Percentiles rank a stretch among this genome's conserved stretches.
Conservation (phyloP, 495 filamentous ascomycete genomes). For the Neohortaea acidophila region DNA sequence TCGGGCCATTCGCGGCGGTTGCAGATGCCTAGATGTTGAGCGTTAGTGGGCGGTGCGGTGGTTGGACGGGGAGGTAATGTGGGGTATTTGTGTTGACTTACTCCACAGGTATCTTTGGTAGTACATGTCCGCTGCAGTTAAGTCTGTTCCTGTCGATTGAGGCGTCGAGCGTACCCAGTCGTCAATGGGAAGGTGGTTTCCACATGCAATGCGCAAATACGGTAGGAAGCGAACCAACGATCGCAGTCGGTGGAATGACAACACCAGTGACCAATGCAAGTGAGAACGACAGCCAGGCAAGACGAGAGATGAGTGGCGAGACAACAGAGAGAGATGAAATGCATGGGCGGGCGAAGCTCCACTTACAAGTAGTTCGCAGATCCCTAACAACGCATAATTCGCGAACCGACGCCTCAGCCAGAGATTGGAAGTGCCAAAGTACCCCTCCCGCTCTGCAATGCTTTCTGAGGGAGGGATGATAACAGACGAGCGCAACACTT, state of each 20-base stretch:
- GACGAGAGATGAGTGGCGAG: not conserved
- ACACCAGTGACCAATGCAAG: constrained; percentile 8
- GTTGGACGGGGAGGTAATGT: not conserved
- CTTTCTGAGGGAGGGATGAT: constrained; percentile 4
- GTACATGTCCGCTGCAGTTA: constrained; percentile 34
- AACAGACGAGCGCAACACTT: not conserved
- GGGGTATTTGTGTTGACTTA: constrained; percentile 27
- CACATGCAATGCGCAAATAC: constrained; percentile 5
- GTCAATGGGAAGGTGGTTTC: too few relatives aligned
- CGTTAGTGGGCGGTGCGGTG: constrained; percentile 25
- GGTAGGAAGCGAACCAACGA: constrained; percentile 10
- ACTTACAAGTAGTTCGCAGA: too few relatives aligned
- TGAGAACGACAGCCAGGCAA: constrained; percentile 1
- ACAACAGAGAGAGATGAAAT: constrained; percentile 8
- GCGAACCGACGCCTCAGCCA: constrained; percentile 12
- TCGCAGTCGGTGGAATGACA: not conserved
- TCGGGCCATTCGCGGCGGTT: constrained; percentile 90
- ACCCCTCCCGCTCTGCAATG: too few relatives aligned
- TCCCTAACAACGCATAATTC: constrained; percentile 8
- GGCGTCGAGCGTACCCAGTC: not conserved
- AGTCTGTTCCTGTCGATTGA: not conserved
- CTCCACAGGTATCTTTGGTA: constrained; percentile 56
- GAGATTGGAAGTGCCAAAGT: constrained; percentile 1
- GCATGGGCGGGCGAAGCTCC: too few relatives aligned
- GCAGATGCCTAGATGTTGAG: constrained; percentile 62